These are phyloP conservation scores for Metschnikowia colocasiae DNA, from an alignment of 805 yeast species.

Conservation along the genomic window DNA sequence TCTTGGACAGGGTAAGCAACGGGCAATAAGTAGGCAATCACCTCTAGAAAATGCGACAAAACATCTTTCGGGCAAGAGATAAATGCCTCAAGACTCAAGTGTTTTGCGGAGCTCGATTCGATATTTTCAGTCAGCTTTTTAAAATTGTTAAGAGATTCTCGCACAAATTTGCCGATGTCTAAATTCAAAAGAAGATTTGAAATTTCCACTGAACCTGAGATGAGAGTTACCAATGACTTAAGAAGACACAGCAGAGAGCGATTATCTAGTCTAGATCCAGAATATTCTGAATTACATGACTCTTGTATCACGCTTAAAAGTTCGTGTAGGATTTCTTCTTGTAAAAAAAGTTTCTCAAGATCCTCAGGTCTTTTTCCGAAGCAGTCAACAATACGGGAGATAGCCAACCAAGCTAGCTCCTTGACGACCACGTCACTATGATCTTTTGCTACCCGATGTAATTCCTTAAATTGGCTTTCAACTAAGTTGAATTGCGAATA, in stretches of 20 bases:
- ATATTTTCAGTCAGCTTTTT: slow-evolving; percentile 27
- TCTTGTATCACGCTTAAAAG: slow-evolving; percentile 11
- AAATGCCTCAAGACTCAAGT: slow-evolving; percentile 59
- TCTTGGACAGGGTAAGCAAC: slow-evolving; percentile 27
- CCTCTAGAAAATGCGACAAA: slow-evolving; percentile 48
- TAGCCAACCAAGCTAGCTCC: slow-evolving; percentile 63
- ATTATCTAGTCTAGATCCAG: slow-evolving; percentile 11
- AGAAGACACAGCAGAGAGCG: slow-evolving; percentile 22
- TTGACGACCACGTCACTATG: slow-evolving; percentile 56
- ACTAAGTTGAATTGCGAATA: slow-evolving; percentile 44
- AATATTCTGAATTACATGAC: slow-evolving; percentile 14
- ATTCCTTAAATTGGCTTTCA: slow-evolving; percentile 53
- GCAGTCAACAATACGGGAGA: slow-evolving; percentile 54
- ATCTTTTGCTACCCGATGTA: slow-evolving; percentile 53
- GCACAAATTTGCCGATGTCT: slow-evolving; percentile 46
- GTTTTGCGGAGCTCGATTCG: not conserved
- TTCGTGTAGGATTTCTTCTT: slow-evolving; percentile 8
- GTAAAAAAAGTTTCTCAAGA: slow-evolving; percentile 42
- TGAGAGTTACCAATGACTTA: slow-evolving; percentile 43
- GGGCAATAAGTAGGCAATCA: slow-evolving; percentile 61
- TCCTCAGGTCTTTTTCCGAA: slow-evolving; percentile 41
- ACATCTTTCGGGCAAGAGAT: slow-evolving; percentile 73
- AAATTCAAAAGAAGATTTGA: slow-evolving; percentile 44
- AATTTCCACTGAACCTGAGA: slow-evolving; percentile 41
- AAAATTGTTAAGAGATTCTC: slow-evolving; percentile 49